These are phyloP conservation scores for Tricholoma bakamatsutake DNA, from an alignment of 768 basidiomycete species.

Conservation along the genomic window DNA sequence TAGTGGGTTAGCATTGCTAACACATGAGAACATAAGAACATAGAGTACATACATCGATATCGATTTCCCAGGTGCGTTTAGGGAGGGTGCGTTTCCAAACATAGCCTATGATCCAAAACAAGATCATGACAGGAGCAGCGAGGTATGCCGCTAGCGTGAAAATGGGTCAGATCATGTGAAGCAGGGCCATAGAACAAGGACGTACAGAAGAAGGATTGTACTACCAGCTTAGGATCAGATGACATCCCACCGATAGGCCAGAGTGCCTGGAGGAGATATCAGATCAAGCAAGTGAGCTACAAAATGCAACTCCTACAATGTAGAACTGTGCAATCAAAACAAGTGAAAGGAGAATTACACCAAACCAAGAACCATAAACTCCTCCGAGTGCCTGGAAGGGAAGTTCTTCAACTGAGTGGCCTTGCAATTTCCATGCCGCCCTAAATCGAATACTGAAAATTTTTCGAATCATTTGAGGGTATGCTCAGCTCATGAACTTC, in stretches of 20 bases:
- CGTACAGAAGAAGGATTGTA: conserved; percentile 33
- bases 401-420: conserved; percentile 39
- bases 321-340: conserved; percentile 44
- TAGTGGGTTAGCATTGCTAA: neutral
- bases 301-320: conserved; percentile 21
- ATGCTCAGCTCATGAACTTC: neutral
- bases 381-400: conserved; percentile 40
- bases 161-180: neutral
- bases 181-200: neutral
- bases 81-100: conserved; percentile 37
- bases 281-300: neutral
- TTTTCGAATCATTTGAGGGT: neutral
- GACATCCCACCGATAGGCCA: conserved; percentile 35
- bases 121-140: conserved; percentile 33
- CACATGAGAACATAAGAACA: neutral
- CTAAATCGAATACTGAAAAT: conserved; percentile 37
- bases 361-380: conserved; percentile 40
- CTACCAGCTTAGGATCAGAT: conserved; percentile 21
- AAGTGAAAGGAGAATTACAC: conserved; percentile 32
- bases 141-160: conserved; percentile 28
- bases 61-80: conserved; percentile 30
- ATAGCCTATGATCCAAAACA: conserved; percentile 33
- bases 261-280: conserved; percentile 23
- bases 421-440: conserved; percentile 36
- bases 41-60: conserved; percentile 30